A percentile compares a stretch with the other conserved stretches of the same genome.
phyloP scores from a whole-genome alignment of 2,329 filamentous ascomycete species.

The Apiospora saccharicola region DNA sequence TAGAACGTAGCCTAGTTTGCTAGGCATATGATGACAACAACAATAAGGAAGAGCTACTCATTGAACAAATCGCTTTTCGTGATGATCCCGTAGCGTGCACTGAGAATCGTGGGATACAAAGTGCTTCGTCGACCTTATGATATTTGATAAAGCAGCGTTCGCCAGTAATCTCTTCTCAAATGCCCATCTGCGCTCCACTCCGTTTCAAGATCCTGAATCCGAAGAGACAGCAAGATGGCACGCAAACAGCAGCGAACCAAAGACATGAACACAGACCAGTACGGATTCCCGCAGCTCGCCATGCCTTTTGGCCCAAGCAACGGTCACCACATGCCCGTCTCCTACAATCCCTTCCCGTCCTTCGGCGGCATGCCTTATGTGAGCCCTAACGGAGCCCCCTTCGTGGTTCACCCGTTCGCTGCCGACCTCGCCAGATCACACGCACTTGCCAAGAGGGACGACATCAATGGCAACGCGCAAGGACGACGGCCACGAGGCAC shows the following conservation, averaged over 20 bases:
- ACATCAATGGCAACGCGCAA: neutral
- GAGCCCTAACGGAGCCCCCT: constrained; percentile 20
- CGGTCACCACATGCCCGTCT: neutral
- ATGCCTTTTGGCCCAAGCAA: neutral
- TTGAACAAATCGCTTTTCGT: neutral
- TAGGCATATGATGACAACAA: neutral
- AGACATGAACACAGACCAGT: constrained; percentile 8
- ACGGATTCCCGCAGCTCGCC: neutral
- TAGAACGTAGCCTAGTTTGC: neutral
- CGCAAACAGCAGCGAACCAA: neutral
- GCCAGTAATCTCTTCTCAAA: neutral
- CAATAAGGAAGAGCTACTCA: neutral
- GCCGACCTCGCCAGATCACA: neutral
- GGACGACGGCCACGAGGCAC: neutral
- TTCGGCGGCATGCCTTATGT: neutral
- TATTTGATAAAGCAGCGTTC: neutral
- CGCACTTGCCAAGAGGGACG: neutral
- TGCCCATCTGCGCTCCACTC: neutral
- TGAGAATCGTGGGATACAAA: neutral
- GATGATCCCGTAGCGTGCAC: neutral
- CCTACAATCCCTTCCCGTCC: neutral
- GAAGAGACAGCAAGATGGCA: neutral
- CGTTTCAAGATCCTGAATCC: neutral
- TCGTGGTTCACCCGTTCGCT: constrained; percentile 33
- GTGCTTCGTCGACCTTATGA: neutral